phyloP scores from a whole-genome alignment of 2,329 filamentous ascomycete species.

The Ramichloridium luteum region DNA sequence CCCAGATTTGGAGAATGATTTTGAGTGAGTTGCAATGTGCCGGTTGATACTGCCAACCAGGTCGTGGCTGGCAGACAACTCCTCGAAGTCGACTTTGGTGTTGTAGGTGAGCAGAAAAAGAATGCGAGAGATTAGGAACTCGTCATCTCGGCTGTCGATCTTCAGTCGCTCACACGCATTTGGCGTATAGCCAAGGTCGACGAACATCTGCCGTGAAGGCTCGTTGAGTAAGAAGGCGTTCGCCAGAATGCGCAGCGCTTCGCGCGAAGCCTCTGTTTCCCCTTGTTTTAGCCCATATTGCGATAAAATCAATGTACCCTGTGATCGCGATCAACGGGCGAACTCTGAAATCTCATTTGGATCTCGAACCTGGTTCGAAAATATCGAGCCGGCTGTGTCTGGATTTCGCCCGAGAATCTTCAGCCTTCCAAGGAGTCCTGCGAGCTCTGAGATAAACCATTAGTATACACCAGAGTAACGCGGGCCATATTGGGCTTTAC shows the following conservation, averaged over 20 bases:
- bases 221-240: constrained; percentile 67
- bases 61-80: constrained; percentile 52
- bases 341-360: no score
- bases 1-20: constrained; percentile 33
- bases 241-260: constrained; percentile 69
- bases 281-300: constrained; percentile 59
- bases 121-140: constrained; percentile 72
- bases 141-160: constrained; percentile 62
- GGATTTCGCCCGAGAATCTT: constrained; percentile 69
- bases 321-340: no score
- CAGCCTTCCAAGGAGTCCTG: constrained; percentile 47
- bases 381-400: constrained; percentile 65
- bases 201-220: constrained; percentile 57
- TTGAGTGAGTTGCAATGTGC: constrained; percentile 56
- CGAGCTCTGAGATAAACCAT: constrained; percentile 47
- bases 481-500: no score
- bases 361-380: constrained; percentile 40
- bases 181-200: constrained; percentile 54
- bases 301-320: constrained; percentile 65
- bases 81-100: constrained; percentile 53
- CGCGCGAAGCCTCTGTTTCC: constrained; percentile 49
- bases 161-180: constrained; percentile 61
- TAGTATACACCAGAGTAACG: no score
- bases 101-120: constrained; percentile 70
- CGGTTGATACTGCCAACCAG: constrained; percentile 54